Evolutionary conservation across 2,329 filamentous ascomycete species (phyloP), one percentile per base, ranked within the genome.

Genomic region (Leptographium flavum): DNA sequence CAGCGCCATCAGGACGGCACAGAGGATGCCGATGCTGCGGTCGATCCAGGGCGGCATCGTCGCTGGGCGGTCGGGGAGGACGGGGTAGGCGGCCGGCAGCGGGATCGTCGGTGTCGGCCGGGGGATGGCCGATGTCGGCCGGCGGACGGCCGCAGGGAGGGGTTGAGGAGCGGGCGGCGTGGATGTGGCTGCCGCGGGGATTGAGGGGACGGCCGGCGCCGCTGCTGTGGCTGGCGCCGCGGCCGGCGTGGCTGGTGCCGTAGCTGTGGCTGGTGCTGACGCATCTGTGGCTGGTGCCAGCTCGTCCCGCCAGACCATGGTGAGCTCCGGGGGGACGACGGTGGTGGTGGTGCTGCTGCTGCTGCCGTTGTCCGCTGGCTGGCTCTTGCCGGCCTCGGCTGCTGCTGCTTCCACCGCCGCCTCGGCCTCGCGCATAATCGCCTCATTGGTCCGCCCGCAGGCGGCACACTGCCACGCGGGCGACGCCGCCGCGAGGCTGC

Each of bases 281-380:
- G 36, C 11, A 25, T 6, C 22, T 25, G 19, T 15, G 9, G 30
- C 14, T 8, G 13, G 2, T n/a, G 2, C 3, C 21, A 87, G 68
- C 60, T 87, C 80, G 57, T 87, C 85, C 50, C 78, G 75, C 61
- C 81, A 90, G 2, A 73, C 81, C 64, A 94, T 66, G 56, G 69
- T 73, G 50, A 81, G 56, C 56, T 77, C 76, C 2, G 66, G 59
- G 3, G 74, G 74, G 2, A 77, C 59, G 7, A 11, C 32, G 3
- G 27, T 6, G 14, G 37, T 17, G 13, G 19, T 5, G 8, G 22
- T 39, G 1, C 22, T 7, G 5, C 25, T 17, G 22, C 13, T 39
- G 14, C 7, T 27, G 22, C 3, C 4, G 13, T 7, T 31, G 10
- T 10, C 11, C 27, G 27, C 27, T 11, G 30, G 4, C 11, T 10